A percentile compares a stretch with the other conserved stretches of the same genome.
phyloP scores from a whole-genome alignment of 2,329 filamentous ascomycete genomes.

The Aspergillus melleus region DNA sequence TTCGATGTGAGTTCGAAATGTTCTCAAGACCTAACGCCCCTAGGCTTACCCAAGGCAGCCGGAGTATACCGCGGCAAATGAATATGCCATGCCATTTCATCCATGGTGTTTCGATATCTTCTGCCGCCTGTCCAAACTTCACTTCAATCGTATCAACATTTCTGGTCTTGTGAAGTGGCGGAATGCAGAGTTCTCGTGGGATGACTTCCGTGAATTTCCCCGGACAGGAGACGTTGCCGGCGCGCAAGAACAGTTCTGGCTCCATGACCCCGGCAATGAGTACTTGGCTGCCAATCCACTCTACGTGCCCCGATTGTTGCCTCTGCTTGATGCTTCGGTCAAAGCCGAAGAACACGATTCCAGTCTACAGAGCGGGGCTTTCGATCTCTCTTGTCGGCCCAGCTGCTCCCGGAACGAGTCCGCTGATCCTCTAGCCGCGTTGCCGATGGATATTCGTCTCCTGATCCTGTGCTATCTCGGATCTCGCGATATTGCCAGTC shows the following conservation, averaged over 20 bases:
- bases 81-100: conserved; percentile 19
- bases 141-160: conserved; percentile 10
- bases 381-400: background rate
- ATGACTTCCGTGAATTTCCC: conserved; percentile 7
- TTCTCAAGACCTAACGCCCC: background rate
- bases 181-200: conserved; percentile 9
- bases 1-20: conserved; percentile 3
- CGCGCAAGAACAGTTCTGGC: conserved; percentile 12
- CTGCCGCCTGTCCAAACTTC: conserved; percentile 14
- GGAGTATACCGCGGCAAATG: background rate
- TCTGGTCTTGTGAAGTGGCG: conserved; percentile 17
- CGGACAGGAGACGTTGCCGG: conserved; percentile 5
- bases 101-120: conserved; percentile 24
- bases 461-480: conserved; percentile 3
- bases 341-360: background rate
- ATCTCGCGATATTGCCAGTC: conserved; percentile 6
- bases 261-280: conserved; percentile 7
- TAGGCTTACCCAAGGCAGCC: background rate
- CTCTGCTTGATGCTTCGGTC: conserved; percentile 5
- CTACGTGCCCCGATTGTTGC: conserved; percentile 8
- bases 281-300: conserved; percentile 19
- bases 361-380: background rate
- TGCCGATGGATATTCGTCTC: conserved; percentile 11
- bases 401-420: background rate
- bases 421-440: background rate